Percentiles rank a stretch among this genome's conserved stretches.
Conservation (phyloP, 805 yeast species). For the Debaryomyces tyrocola region DNA sequence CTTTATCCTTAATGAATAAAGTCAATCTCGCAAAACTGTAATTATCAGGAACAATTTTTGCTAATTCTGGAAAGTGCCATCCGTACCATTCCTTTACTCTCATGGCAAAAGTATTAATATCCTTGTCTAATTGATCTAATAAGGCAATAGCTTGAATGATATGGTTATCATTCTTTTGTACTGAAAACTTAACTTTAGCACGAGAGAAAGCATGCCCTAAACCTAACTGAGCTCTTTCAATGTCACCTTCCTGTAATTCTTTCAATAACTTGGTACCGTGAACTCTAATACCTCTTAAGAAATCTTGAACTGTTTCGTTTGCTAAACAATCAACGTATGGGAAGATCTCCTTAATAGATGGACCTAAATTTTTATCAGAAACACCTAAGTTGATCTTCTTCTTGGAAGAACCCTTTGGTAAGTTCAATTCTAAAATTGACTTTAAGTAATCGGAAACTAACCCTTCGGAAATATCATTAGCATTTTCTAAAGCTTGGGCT, state of each 20-base stretch:
- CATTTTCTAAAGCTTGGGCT: constrained; percentile 97
- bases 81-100: constrained; percentile 98
- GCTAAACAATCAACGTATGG: constrained; percentile 88
- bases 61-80: constrained; percentile 98
- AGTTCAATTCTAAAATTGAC: constrained; percentile 82
- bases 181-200: constrained; percentile 98
- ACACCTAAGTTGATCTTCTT: constrained; percentile 80
- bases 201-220: constrained; percentile 98
- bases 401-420: constrained; percentile 74
- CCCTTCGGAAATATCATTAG: constrained; percentile 97
- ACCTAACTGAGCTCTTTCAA: constrained; percentile 98
- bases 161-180: constrained; percentile 98
- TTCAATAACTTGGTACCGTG: constrained; percentile 87
- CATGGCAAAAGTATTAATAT: constrained; percentile 95
- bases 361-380: constrained; percentile 93
- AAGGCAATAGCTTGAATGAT: constrained; percentile 98
- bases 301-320: constrained; percentile 90
- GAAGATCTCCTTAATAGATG: constrained; percentile 88
- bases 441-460: constrained; percentile 90
- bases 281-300: constrained; percentile 90
- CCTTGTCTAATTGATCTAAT: constrained; percentile 96
- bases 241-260: constrained; percentile 90
- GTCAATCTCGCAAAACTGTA: constrained; percentile 82
- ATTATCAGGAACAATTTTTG: constrained; percentile 87
- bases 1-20: constrained; percentile 81